phyloP scores from a whole-genome alignment of 768 basidiomycete genomes.

The Rickenella mellea region DNA sequence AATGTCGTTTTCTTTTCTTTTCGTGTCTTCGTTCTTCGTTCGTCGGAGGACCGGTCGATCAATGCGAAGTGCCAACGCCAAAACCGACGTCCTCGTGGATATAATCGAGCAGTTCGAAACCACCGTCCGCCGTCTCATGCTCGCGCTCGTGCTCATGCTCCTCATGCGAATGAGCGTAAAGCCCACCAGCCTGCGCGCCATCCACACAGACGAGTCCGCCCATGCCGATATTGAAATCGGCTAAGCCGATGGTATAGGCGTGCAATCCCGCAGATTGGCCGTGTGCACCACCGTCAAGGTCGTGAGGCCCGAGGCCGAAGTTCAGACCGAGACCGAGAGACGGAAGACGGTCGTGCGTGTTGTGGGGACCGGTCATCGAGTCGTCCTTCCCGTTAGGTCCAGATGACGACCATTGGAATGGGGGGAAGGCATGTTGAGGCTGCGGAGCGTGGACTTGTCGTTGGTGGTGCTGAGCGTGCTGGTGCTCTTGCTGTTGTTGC shows the following conservation, averaged over 20 bases:
- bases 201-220: background rate
- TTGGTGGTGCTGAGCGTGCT: background rate
- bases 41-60: too few relatives aligned
- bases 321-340: background rate
- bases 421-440: background rate
- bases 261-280: background rate
- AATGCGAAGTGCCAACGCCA: too few relatives aligned
- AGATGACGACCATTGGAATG: background rate
- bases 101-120: too few relatives aligned
- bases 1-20: too few relatives aligned
- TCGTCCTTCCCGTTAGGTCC: background rate
- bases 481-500: background rate
- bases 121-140: too few relatives aligned
- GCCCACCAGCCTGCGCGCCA: background rate
- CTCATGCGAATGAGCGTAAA: background rate
- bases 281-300: background rate
- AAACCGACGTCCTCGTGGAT: too few relatives aligned
- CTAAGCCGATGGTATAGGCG: background rate
- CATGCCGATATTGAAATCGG: background rate
- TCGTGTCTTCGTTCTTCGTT: too few relatives aligned
- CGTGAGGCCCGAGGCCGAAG: background rate
- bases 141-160: background rate
- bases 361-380: background rate
- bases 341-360: background rate
- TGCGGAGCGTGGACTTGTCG: background rate